Conservation (phyloP, 768 basidiomycete genomes). For the Cyclocybe cylindracea region DNA sequence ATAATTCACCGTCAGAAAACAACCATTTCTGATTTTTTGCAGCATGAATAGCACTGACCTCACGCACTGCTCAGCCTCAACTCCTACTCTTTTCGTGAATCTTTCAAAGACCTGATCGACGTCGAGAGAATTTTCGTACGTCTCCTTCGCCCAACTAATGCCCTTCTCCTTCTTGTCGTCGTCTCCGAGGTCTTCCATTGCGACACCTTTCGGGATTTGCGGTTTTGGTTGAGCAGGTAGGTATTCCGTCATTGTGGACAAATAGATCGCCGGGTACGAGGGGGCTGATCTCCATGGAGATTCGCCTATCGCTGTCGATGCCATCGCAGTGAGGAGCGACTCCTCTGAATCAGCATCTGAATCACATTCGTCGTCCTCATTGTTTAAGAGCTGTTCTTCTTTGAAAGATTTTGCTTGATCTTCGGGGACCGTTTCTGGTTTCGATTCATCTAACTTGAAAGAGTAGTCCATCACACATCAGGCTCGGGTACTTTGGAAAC, state of each 20-base stretch:
- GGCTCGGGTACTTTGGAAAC: background rate
- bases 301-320: conserved; percentile 51
- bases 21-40: background rate
- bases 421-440: background rate
- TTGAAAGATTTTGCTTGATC: background rate
- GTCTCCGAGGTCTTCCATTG: conserved; percentile 40
- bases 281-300: conserved; percentile 72
- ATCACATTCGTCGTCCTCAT: conserved; percentile 1
- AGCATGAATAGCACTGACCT: conserved; percentile 52
- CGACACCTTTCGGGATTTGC: conserved; percentile 44
- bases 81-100: conserved; percentile 71
- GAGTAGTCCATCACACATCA: too few relatives aligned
- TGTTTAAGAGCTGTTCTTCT: background rate
- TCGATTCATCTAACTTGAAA: too few relatives aligned
- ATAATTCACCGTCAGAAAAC: background rate
- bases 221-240: conserved; percentile 57
- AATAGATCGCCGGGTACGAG: conserved; percentile 65
- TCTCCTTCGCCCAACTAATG: conserved; percentile 64
- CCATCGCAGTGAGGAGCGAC: conserved; percentile 58
- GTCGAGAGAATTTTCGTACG: conserved; percentile 78
- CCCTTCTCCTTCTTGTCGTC: conserved; percentile 24
- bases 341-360: conserved; percentile 34
- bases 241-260: conserved; percentile 77
- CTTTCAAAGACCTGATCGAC: conserved; percentile 86
- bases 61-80: conserved; percentile 82